A percentile compares a stretch with the other conserved stretches of the same genome.
Conservation (phyloP, 108 stramenopile species). For the Stephanodiscus triporus region DNA sequence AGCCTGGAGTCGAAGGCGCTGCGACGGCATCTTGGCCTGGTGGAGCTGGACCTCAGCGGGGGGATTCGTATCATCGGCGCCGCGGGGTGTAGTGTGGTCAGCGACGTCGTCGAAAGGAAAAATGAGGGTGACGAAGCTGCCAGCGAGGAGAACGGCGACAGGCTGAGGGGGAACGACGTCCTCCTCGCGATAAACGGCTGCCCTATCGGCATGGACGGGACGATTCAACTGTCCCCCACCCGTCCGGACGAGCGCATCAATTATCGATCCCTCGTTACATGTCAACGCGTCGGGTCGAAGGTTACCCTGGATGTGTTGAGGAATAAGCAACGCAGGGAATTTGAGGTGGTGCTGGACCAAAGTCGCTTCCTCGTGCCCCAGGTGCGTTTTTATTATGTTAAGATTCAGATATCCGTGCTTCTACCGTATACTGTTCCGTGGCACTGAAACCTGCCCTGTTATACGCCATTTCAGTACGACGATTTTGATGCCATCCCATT, state of each 20-base stretch:
- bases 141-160: neutral
- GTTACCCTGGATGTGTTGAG: conserved; percentile 37
- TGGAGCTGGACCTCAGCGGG: conserved; percentile 29
- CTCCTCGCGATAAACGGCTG: conserved; percentile 38
- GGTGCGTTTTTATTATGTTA: too few species aligned
- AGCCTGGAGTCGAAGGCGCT: conserved; percentile 51
- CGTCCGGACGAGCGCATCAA: conserved; percentile 54
- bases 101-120: neutral
- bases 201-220: conserved; percentile 48
- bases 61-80: conserved; percentile 45
- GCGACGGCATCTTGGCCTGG: conserved; percentile 41
- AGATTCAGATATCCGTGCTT: too few species aligned
- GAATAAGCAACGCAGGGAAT: conserved; percentile 21
- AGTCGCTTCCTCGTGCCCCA: conserved; percentile 38
- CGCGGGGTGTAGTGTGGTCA: neutral
- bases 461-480: conserved; percentile 24
- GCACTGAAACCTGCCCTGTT: too few species aligned
- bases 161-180: conserved; percentile 45
- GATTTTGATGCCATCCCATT: conserved; percentile 50
- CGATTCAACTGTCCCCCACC: conserved; percentile 43
- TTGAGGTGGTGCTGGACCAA: conserved; percentile 18
- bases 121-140: conserved; percentile 1
- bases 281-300: conserved; percentile 33
- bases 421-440: too few species aligned
- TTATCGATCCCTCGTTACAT: conserved; percentile 37